phyloP scores from a whole-genome alignment of 768 basidiomycete genomes.

The Russula foetens region DNA sequence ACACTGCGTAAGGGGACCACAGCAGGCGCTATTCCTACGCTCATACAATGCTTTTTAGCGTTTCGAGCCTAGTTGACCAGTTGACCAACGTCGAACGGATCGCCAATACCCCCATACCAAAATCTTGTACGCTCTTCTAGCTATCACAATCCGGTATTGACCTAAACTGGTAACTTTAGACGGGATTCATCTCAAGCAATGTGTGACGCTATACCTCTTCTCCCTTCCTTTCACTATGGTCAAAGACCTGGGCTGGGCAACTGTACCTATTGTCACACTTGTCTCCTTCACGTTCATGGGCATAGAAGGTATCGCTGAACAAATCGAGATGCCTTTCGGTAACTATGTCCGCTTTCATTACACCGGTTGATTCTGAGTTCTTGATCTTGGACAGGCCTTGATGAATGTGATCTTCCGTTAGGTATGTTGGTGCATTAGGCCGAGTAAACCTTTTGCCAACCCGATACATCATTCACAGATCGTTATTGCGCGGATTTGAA shows the following conservation, averaged over 20 bases:
- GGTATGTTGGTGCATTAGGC: constrained; percentile 34
- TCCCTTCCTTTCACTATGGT: constrained; percentile 84
- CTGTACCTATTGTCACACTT: constrained; percentile 78
- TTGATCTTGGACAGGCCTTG: constrained; percentile 22
- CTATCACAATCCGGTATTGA: constrained; percentile 1
- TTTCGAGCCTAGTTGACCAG: constrained; percentile 79
- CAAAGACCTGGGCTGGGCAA: constrained; percentile 73
- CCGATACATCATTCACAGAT: constrained; percentile 37
- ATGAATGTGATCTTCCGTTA: constrained; percentile 64
- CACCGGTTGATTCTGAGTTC: neutral
- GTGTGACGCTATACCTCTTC: constrained; percentile 88
- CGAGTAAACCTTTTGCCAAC: neutral
- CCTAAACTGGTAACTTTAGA: constrained; percentile 35
- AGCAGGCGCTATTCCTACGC: neutral
- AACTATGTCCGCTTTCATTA: constrained; percentile 17
- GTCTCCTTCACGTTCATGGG: constrained; percentile 91
- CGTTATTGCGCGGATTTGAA: constrained; percentile 80
- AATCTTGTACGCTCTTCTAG: constrained; percentile 45
- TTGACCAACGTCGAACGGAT: constrained; percentile 86
- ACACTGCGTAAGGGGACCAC: constrained; percentile 40
- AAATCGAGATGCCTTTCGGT: constrained; percentile 96
- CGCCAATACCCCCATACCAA: constrained; percentile 78
- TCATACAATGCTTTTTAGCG: constrained; percentile 30
- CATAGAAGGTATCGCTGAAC: constrained; percentile 91
- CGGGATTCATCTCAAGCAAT: constrained; percentile 90